phyloP scores from a whole-genome alignment of 352 stramenopile species.

The Globisporangium okanoganense region DNA sequence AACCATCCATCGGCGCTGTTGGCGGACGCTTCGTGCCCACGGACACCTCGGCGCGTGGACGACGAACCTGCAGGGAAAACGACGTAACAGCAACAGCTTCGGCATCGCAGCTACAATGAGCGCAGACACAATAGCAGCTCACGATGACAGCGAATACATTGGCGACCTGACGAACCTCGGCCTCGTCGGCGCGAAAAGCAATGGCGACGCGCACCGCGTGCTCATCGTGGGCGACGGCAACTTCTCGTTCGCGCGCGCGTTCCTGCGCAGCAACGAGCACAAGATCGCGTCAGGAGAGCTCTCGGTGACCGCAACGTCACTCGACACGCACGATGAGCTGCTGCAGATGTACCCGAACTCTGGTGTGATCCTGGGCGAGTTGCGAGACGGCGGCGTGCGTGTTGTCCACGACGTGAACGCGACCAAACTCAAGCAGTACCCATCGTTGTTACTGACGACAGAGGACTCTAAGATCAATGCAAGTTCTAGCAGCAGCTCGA shows the following conservation, averaged over 20 bases:
- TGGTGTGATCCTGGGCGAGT: conserved; percentile 44
- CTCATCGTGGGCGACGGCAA: conserved; percentile 83
- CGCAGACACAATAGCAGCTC: not conserved
- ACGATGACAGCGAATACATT: conserved; percentile 1
- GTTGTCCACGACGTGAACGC: conserved; percentile 75
- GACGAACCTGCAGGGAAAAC: not conserved
- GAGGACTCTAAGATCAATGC: not conserved
- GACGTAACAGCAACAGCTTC: not conserved
- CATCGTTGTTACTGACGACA: conserved; percentile 3
- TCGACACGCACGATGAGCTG: conserved; percentile 66
- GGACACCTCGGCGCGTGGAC: conserved; percentile 4
- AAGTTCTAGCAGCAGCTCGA: not conserved
- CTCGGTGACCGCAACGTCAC: conserved; percentile 54
- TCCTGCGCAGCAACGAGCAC: conserved; percentile 46
- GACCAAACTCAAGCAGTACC: conserved; percentile 51
- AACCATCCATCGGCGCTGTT: conserved; percentile 13
- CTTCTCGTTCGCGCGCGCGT: conserved; percentile 79
- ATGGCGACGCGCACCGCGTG: conserved; percentile 22
- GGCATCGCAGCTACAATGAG: not conserved
- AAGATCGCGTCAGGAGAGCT: conserved; percentile 17
- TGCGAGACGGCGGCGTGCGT: conserved; percentile 36
- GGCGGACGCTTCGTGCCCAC: conserved; percentile 1
- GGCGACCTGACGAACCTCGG: conserved; percentile 61
- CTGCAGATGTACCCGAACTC: conserved; percentile 72
- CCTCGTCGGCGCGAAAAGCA: conserved; percentile 15